Percentiles rank a stretch among this genome's conserved stretches.
Conservation (phyloP, 805 yeast species). For the Lipomyces anomalus region DNA sequence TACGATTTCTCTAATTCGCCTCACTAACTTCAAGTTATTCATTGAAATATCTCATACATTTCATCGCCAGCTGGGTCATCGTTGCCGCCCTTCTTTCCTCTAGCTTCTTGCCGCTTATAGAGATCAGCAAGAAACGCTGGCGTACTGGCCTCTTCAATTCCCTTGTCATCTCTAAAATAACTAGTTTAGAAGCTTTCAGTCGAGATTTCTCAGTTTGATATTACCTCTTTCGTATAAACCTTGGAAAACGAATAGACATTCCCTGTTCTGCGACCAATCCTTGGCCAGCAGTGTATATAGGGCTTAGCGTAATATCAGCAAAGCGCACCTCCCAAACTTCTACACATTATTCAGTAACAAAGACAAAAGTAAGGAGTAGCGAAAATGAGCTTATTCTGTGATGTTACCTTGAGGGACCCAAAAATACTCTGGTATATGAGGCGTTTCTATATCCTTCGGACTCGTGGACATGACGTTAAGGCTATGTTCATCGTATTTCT, state of each 20-base stretch:
- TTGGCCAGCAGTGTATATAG: conserved; percentile 24
- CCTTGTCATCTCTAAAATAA: conserved; percentile 19
- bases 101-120: conserved; percentile 14
- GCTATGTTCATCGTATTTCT: conserved; percentile 14
- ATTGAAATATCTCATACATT: too few relatives aligned
- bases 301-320: conserved; percentile 26
- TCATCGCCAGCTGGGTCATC: too few relatives aligned
- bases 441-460: conserved; percentile 19
- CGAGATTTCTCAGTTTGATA: neutral
- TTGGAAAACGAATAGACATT: conserved; percentile 26
- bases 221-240: conserved; percentile 22
- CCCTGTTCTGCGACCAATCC: conserved; percentile 19
- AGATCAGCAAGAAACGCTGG: conserved; percentile 22
- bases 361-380: neutral
- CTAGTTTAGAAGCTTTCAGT: neutral
- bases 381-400: neutral
- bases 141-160: conserved; percentile 25
- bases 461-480: conserved; percentile 4
- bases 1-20: too few relatives aligned
- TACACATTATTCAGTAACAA: neutral
- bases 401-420: conserved; percentile 24
- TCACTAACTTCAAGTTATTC: too few relatives aligned
- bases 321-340: conserved; percentile 28
- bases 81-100: neutral
- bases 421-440: conserved; percentile 19